Conservation (phyloP, 345 rosid genomes). For the Camelina sativa region DNA sequence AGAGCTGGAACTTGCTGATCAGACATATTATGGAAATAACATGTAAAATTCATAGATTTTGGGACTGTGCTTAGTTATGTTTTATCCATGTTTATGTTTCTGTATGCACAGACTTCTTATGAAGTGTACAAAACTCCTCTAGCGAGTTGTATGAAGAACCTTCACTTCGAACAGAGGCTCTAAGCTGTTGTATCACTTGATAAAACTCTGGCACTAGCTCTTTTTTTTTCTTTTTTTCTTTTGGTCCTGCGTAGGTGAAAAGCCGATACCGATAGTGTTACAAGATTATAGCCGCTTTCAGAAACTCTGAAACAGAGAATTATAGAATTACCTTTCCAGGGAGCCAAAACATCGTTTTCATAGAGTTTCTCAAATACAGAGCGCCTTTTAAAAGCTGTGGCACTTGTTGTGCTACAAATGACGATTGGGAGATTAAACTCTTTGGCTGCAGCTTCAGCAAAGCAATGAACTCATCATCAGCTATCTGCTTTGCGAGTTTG, state of each 20-base stretch:
- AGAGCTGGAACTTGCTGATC: too few species aligned
- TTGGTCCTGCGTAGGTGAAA: conserved; percentile 1
- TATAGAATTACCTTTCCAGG: background rate
- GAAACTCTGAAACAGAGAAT: background rate
- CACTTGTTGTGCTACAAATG: conserved; percentile 38
- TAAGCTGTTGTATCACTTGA: background rate
- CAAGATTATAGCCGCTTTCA: too few species aligned
- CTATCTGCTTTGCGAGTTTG: background rate
- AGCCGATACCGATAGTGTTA: too few species aligned
- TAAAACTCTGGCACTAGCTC: conserved; percentile 30
- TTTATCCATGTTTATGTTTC: too few species aligned
- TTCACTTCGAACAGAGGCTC: too few species aligned
- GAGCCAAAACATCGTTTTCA: background rate
- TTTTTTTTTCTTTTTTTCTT: background rate
- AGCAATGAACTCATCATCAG: conserved; percentile 40
- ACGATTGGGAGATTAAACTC: conserved; percentile 15
- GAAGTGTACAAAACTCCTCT: too few species aligned
- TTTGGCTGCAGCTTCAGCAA: conserved; percentile 24
- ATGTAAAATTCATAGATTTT: too few species aligned
- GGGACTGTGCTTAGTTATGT: too few species aligned
- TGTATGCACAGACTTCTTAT: too few species aligned
- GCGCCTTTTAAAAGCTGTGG: conserved; percentile 35
- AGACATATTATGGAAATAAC: too few species aligned
- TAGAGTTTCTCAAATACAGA: conserved; percentile 4
- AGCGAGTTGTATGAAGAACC: too few species aligned